Evolutionary conservation across 495 filamentous ascomycete species (phyloP).

Genomic region (Penicillium goetzii): DNA sequence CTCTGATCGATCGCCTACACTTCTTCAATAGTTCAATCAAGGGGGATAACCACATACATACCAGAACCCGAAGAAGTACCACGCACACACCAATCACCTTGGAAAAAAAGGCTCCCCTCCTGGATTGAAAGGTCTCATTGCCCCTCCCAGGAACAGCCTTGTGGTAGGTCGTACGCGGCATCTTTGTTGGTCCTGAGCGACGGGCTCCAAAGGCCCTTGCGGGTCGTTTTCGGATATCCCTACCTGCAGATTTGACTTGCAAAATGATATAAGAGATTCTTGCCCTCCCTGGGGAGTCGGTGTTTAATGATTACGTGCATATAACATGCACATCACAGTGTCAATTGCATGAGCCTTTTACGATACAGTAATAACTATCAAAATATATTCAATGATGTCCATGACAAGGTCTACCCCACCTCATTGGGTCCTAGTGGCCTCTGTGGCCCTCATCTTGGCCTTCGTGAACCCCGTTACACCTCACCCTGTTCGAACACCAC

Average conservation of each 20-base stretch:
- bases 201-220: constrained; percentile 20
- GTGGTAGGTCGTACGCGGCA: constrained; percentile 23
- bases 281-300: not conserved
- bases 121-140: constrained; percentile 11
- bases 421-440: constrained; percentile 8
- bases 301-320: not conserved
- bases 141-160: constrained; percentile 6
- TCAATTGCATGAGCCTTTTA: not conserved
- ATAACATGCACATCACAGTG: not conserved
- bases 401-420: constrained; percentile 6
- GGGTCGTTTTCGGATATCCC: constrained; percentile 17
- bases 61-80: constrained; percentile 7
- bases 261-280: constrained; percentile 16
- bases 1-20: constrained; percentile 26
- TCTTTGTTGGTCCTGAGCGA: constrained; percentile 8
- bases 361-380: not conserved
- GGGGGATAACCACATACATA: constrained; percentile 32
- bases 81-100: not conserved
- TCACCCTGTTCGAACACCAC: constrained; percentile 21
- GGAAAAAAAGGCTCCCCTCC: constrained; percentile 3
- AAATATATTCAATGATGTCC: not conserved
- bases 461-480: constrained; percentile 17
- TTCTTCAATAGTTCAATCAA: constrained; percentile 24
- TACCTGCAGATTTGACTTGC: not conserved
- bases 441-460: constrained; percentile 14